Evolutionary conservation across 805 yeast species (phyloP).

Genomic region (Ogataea nonfermentans): DNA sequence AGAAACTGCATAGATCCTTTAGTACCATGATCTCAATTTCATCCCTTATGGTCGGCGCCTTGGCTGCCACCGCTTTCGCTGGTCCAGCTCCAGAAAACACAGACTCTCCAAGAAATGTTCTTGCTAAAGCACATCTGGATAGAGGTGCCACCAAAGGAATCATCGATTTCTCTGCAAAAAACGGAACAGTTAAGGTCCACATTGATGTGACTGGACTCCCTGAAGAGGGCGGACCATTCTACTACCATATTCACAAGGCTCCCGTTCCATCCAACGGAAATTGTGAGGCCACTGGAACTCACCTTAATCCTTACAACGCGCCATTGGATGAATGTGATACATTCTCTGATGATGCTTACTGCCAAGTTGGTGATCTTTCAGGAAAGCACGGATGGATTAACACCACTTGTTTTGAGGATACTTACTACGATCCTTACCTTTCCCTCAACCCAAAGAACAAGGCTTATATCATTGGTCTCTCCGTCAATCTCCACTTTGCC

Average conservation of each 20-base stretch:
- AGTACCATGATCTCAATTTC: slow-evolving; percentile 22
- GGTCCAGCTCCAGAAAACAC: slow-evolving; percentile 49
- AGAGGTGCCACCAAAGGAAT: slow-evolving; percentile 45
- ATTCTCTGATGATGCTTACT: slow-evolving; percentile 49
- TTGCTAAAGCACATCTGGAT: slow-evolving; percentile 60
- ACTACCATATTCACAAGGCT: slow-evolving; percentile 63
- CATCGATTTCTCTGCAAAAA: slow-evolving; percentile 57
- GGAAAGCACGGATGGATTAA: slow-evolving; percentile 77
- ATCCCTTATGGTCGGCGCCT: slow-evolving; percentile 15
- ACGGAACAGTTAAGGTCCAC: slow-evolving; percentile 62
- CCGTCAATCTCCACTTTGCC: slow-evolving; percentile 56
- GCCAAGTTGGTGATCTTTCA: slow-evolving; percentile 73
- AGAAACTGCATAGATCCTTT: slow-evolving; percentile 4
- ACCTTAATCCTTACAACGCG: slow-evolving; percentile 65
- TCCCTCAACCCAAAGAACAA: slow-evolving; percentile 56
- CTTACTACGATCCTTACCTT: slow-evolving; percentile 62
- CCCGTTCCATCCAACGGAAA: slow-evolving; percentile 49
- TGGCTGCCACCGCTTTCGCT: slow-evolving; percentile 27
- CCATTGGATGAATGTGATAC: slow-evolving; percentile 47
- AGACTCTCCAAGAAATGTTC: slow-evolving; percentile 48
- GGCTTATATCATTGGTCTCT: slow-evolving; percentile 57
- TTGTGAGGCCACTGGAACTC: slow-evolving; percentile 56
- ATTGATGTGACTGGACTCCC: slow-evolving; percentile 73
- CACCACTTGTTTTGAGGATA: slow-evolving; percentile 64
- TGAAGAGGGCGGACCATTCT: slow-evolving; percentile 61